Percentiles rank a stretch among this genome's conserved stretches.
Conservation (phyloP, 495 filamentous ascomycete species). For the Penicillium silybi region DNA sequence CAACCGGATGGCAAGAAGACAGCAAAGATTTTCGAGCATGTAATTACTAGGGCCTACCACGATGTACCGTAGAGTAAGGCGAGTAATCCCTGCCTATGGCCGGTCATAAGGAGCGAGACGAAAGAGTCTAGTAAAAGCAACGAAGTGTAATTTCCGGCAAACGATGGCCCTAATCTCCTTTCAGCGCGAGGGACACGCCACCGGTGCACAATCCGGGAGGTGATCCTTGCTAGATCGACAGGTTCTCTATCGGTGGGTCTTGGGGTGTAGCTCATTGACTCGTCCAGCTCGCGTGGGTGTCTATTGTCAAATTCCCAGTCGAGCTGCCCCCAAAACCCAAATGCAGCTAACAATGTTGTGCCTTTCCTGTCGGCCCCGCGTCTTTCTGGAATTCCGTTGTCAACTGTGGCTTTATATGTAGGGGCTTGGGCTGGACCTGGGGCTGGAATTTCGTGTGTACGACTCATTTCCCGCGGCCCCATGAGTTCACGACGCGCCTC, state of each 20-base stretch:
- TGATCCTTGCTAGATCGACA: slow-evolving; percentile 22
- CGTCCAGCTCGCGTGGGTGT: slow-evolving; percentile 12
- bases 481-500: slow-evolving; percentile 4
- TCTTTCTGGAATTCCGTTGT: slow-evolving; percentile 15
- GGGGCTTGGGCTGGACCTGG: slow-evolving; percentile 6
- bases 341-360: slow-evolving; percentile 8
- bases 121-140: slow-evolving; percentile 1
- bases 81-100: not conserved
- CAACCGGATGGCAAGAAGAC: not conserved
- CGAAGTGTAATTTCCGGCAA: slow-evolving; percentile 3
- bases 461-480: slow-evolving; percentile 2
- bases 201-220: slow-evolving; percentile 10
- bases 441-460: slow-evolving; percentile 2
- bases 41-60: not conserved
- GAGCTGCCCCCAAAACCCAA: slow-evolving; percentile 10
- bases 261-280: slow-evolving; percentile 6
- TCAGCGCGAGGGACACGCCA: slow-evolving; percentile 1
- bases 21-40: not conserved
- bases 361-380: slow-evolving; percentile 3
- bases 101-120: slow-evolving; percentile 4
- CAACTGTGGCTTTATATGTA: slow-evolving; percentile 10
- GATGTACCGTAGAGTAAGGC: not conserved
- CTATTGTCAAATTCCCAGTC: slow-evolving; percentile 13
- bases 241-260: slow-evolving; percentile 15
- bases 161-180: slow-evolving; percentile 9